Evolutionary conservation across 495 filamentous ascomycete genomes (phyloP), one percentile per base, ranked within the genome.

Genomic region (Penicillium cinerascens): DNA sequence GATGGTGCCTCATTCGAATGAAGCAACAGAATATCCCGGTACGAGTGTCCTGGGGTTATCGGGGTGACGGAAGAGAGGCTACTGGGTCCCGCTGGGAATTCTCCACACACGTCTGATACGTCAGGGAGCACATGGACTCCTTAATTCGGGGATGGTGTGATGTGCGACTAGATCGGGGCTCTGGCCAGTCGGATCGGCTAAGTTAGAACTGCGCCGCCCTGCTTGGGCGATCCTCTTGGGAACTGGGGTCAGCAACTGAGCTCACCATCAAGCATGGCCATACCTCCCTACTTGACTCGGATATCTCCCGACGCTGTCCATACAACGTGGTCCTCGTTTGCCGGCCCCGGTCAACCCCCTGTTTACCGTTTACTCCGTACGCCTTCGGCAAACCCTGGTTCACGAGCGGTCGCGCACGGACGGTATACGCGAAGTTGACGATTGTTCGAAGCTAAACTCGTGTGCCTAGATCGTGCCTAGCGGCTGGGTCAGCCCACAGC

Each of bases 381-480:
- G 3, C 11, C 35, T 49, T 44, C 36, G 40, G 47, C 50, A 51
- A 41, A 41, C 42, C 36, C 23, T 36, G 25, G 57, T 58, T 55
- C 50, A 56, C 42, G 51, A 49, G 47, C 43, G 54, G 21, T 8
- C 42, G 51, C 51, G 63, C 63, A 63, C 60, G 54, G 63, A 60
- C 59, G 21, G 37, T 42, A 38, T 41, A 54, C 40, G 48, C 25
- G 56, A 63, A 49, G 51, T 63, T 60, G 54, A 55, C 25, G 59
- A 52, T 49, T 44, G n/a, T 22, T 44, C 48, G 54, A 54, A 54
- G 50, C 54, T 58, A 58, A 55, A 46, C 18, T 44, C n/a, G 15
- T 39, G 53, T 65, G 53, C 45, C 63, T 60, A 63, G 59, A 63
- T 65, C 51, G 47, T 56, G 41, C 36, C 54, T 39, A 58, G 51